Conservation (phyloP, 2,329 filamentous ascomycete species). For the Epichloe elymi region DNA sequence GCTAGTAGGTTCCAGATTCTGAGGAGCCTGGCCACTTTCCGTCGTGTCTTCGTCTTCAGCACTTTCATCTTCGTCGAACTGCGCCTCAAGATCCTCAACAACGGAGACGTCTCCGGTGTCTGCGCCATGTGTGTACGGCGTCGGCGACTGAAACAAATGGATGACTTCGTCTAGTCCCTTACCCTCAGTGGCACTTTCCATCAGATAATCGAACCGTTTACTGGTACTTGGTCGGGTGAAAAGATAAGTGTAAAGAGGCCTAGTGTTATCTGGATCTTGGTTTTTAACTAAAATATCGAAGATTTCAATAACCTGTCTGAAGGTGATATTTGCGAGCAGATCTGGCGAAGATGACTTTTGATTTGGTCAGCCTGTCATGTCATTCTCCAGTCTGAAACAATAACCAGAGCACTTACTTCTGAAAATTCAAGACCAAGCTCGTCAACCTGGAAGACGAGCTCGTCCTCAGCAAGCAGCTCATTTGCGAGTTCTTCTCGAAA, state of each 20-base stretch:
- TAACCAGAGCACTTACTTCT: slow-evolving; percentile 26
- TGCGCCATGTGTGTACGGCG: not conserved
- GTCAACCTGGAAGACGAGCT: slow-evolving; percentile 37
- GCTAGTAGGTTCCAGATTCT: slow-evolving; percentile 1
- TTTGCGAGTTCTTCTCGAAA: slow-evolving; percentile 32
- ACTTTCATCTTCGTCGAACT: slow-evolving; percentile 14
- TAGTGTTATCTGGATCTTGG: slow-evolving; percentile 25
- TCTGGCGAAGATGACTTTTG: slow-evolving; percentile 23
- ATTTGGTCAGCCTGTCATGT: slow-evolving; percentile 13
- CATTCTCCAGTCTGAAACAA: not conserved
- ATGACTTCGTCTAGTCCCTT: slow-evolving; percentile 28
- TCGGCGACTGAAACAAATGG: slow-evolving; percentile 22
- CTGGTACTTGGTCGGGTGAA: slow-evolving; percentile 26
- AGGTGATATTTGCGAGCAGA: slow-evolving; percentile 21
- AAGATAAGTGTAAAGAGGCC: slow-evolving; percentile 28
- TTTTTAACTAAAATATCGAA: slow-evolving; percentile 31
- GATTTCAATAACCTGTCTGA: slow-evolving; percentile 29
- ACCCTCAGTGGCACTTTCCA: slow-evolving; percentile 28
- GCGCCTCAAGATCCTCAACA: slow-evolving; percentile 1
- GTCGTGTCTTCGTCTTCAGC: slow-evolving; percentile 4
- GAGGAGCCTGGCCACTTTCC: slow-evolving; percentile 11
- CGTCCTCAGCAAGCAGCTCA: slow-evolving; percentile 32
- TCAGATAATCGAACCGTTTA: slow-evolving; percentile 25
- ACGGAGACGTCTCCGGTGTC: not conserved
- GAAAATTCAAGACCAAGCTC: slow-evolving; percentile 40